Conservation (phyloP, 768 basidiomycete genomes). For the Phallus indusiatus region DNA sequence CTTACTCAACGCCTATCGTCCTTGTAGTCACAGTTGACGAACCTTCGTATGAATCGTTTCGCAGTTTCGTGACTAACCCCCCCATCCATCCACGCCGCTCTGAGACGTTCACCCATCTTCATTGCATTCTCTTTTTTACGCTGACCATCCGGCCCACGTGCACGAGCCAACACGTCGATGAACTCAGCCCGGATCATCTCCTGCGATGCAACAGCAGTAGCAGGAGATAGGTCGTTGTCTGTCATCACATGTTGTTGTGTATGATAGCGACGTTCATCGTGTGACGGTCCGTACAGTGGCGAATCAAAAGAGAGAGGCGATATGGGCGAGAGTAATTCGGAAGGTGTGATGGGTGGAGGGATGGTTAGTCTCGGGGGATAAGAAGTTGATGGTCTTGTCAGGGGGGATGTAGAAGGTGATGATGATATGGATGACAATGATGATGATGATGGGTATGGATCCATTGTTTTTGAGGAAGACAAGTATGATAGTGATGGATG, state of each 20-base stretch:
- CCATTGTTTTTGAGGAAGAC: not conserved
- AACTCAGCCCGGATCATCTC: constrained; percentile 14
- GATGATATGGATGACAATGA: not conserved
- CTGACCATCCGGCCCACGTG: constrained; percentile 13
- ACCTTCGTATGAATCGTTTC: constrained; percentile 4
- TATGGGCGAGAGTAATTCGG: not conserved
- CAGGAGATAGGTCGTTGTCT: not conserved
- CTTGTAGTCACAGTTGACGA: not conserved
- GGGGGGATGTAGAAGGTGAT: not conserved
- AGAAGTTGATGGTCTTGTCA: not conserved
- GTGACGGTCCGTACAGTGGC: too few relatives aligned
- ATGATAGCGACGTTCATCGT: too few relatives aligned
- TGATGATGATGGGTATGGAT: not conserved
- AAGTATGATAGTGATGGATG: constrained; percentile 1
- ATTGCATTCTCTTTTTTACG: constrained; percentile 14
- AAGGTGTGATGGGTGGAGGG: not conserved
- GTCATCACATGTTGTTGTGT: too few relatives aligned
- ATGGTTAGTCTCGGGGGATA: not conserved
- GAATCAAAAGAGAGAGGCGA: not conserved
- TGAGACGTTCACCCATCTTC: constrained; percentile 9
- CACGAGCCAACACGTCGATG: constrained; percentile 10
- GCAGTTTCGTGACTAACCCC: constrained; percentile 10
- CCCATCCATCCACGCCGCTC: constrained; percentile 10
- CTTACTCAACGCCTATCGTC: too few relatives aligned
- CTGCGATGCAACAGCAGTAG: not conserved